Evolutionary conservation across 306 rosid genomes (phyloP), one percentile per base, ranked within the genome.

Genomic region (Lathyrus sativus): DNA sequence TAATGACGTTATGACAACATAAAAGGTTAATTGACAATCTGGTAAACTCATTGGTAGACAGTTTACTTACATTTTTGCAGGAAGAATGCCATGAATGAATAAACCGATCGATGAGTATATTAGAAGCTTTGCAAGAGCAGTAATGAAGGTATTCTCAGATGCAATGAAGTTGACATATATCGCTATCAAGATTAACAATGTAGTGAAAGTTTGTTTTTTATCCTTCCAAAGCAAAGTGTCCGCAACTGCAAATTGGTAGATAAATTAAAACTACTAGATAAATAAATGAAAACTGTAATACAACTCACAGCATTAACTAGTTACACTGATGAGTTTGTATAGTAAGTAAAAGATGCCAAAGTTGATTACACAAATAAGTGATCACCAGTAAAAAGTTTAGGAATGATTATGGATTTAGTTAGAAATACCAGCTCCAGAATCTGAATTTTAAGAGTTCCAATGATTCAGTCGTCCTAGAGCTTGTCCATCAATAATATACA

Each of bases 161-260:
- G 86, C 88, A 80, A 90, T 71, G 85, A 93, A 88, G 89, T 76
- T 85, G 84, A 72, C 85, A 87, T 93, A 90, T 78, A 88, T 80
- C 18, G 90, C 89, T 76, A 80, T 45, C 86, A 88, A 71, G 76
- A 88, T 75, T 65, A 90, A 54, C 76, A 90, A 78, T 15, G 84
- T 63, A 37, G 73, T 75, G 67, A 84, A 62, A n/a, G 99, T 88
- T 77, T 73, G 81, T 72, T 80, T 93, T 77, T 70, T 88, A 75
- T 93, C 92, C 95, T 81, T 93, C 99, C 99, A 93, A 70, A 93
- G 99, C 77, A 93, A 81, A 7, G 87, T 80, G 65, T 93, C 97
- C 68, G 99, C 96, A 87, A 89, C 99, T 93, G 96, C 79, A 80
- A 79, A 75, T 29, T 37, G 31, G 64, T 64, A 63, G 42, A 50